Evolutionary conservation across 2,329 filamentous ascomycete genomes (phyloP).

Genomic region (Fusarium pseudoanthophilum): DNA sequence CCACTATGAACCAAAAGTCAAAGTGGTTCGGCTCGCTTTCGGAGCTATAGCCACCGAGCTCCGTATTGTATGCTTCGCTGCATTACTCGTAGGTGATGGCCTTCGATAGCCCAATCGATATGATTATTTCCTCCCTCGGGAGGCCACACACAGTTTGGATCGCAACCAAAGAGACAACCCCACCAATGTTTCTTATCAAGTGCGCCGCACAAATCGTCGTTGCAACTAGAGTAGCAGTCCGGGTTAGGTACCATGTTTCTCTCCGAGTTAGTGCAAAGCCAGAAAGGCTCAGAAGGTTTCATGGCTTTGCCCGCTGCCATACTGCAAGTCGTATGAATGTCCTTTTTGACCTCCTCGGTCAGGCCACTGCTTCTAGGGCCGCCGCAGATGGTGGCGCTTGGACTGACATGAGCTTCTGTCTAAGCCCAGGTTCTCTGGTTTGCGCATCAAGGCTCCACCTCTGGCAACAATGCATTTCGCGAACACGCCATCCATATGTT

Average conservation of each 20-base stretch:
- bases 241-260: not conserved
- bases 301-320: not conserved
- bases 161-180: not conserved
- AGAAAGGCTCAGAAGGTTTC: not conserved
- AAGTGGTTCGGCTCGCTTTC: not conserved
- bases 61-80: not conserved
- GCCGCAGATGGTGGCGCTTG: not conserved
- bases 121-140: not conserved
- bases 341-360: not conserved
- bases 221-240: not conserved
- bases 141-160: not conserved
- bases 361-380: not conserved
- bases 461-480: not conserved
- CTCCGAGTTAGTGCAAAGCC: not conserved
- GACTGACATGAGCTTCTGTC: no score
- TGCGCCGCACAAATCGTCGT: not conserved
- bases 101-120: not conserved
- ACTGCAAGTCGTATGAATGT: not conserved
- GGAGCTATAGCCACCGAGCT: not conserved
- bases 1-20: not conserved
- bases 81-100: not conserved
- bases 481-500: no score
- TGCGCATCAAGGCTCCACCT: not conserved
- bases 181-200: not conserved
- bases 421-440: not conserved